Conservation (phyloP, 129 eudicot species). For the Flaveria ramosissima region DNA sequence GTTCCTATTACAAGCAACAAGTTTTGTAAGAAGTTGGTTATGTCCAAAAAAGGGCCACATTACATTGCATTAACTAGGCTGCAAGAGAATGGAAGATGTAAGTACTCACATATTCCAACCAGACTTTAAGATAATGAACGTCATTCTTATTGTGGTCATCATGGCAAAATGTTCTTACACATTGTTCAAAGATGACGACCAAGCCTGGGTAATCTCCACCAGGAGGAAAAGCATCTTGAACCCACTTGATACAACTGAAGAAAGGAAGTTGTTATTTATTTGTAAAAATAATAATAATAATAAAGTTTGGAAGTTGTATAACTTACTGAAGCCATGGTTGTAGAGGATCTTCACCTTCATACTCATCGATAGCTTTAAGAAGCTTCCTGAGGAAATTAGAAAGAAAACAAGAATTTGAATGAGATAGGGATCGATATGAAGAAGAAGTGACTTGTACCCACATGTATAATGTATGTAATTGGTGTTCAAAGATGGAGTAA, state of each 20-base stretch:
- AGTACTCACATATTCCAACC: constrained; percentile 87
- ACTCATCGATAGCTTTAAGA: constrained; percentile 73
- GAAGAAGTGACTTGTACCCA: too few species aligned
- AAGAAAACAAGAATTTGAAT: too few species aligned
- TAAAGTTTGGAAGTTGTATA: too few species aligned
- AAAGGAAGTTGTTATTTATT: background rate
- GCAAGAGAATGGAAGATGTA: background rate
- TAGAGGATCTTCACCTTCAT: constrained; percentile 82
- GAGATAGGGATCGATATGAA: too few species aligned
- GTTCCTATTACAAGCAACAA: constrained; percentile 49
- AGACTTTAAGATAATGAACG: constrained; percentile 85
- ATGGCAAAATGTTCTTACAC: constrained; percentile 94
- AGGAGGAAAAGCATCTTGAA: constrained; percentile 91
- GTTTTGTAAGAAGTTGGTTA: constrained; percentile 4
- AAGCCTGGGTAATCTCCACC: constrained; percentile 92
- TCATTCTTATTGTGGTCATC: constrained; percentile 73
- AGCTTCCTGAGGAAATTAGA: constrained; percentile 43
- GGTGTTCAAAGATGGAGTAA: too few species aligned
- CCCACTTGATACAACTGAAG: constrained; percentile 90
- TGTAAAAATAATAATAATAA: too few species aligned
- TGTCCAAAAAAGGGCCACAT: background rate
- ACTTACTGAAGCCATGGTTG: constrained; percentile 88
- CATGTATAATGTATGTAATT: too few species aligned
- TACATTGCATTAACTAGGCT: background rate
- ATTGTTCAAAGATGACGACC: constrained; percentile 76